Percentiles rank a stretch among this genome's conserved stretches.
These are phyloP conservation scores for Komagataella ulmi DNA, from an alignment of 805 yeast species.

Conservation along the genomic window DNA sequence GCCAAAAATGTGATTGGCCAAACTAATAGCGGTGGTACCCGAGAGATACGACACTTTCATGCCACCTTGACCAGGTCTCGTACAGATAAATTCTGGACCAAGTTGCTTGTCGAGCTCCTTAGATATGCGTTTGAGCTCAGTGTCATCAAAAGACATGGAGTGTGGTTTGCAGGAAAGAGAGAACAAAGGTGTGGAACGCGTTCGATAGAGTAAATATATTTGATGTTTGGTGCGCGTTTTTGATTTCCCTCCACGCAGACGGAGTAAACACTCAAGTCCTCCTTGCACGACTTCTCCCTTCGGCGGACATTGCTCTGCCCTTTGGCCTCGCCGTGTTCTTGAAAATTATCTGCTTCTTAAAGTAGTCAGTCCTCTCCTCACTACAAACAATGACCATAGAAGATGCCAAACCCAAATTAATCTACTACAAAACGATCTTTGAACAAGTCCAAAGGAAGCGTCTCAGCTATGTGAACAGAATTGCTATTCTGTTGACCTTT, in stretches of 20 bases:
- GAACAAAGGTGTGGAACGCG: neutral
- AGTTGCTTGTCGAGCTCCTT: slow-evolving; percentile 24
- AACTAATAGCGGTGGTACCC: slow-evolving; percentile 72
- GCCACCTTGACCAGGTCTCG: slow-evolving; percentile 66
- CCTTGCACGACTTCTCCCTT: neutral
- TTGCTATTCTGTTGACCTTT: slow-evolving; percentile 11
- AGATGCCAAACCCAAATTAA: slow-evolving; percentile 8
- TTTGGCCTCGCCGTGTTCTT: neutral
- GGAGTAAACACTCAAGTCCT: neutral
- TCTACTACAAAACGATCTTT: slow-evolving; percentile 10
- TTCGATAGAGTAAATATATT: neutral
- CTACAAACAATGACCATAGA: neutral
- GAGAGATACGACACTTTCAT: slow-evolving; percentile 59
- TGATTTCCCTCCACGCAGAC: neutral
- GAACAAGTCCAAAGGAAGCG: slow-evolving; percentile 13
- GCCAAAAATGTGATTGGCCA: slow-evolving; percentile 75
- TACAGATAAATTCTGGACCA: slow-evolving; percentile 71
- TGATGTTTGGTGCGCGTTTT: neutral
- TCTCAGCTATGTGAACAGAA: slow-evolving; percentile 14
- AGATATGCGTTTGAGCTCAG: slow-evolving; percentile 13
- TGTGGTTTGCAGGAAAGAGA: neutral
- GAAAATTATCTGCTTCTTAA: neutral
- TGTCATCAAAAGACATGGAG: slow-evolving; percentile 1
- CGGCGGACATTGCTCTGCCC: neutral
- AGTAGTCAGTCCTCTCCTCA: neutral